Conservation (phyloP, 164 flowering plant genomes). For the Houttuynia cordata region DNA sequence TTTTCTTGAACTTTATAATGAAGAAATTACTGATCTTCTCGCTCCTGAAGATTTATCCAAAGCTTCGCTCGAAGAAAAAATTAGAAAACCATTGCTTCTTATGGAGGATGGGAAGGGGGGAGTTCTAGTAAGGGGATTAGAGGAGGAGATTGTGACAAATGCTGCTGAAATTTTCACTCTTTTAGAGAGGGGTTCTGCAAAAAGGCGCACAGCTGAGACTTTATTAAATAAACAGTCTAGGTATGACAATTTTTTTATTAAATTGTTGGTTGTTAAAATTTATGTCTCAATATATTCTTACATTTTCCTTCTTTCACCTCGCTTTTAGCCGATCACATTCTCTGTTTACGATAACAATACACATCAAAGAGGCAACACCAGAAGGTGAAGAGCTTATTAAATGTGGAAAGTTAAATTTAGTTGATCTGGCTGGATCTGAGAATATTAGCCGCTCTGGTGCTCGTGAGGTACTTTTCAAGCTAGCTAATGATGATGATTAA, state of each 20-base stretch:
- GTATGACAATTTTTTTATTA: slow-evolving; percentile 2
- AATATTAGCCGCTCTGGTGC: slow-evolving; percentile 21
- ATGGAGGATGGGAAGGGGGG: slow-evolving; percentile 28
- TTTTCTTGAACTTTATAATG: slow-evolving; percentile 27
- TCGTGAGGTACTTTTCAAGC: slow-evolving; percentile 15
- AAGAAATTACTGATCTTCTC: slow-evolving; percentile 23
- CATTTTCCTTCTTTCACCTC: no score
- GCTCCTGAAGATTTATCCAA: slow-evolving; percentile 17
- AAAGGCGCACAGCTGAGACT: slow-evolving; percentile 21
- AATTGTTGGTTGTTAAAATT: background rate
- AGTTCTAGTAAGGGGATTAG: slow-evolving; percentile 24
- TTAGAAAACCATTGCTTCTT: slow-evolving; percentile 18
- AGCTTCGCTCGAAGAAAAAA: slow-evolving; percentile 17
- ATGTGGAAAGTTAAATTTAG: slow-evolving; percentile 27
- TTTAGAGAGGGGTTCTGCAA: slow-evolving; percentile 22
- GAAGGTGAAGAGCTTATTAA: slow-evolving; percentile 21
- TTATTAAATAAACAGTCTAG: slow-evolving; percentile 25
- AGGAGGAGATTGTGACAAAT: slow-evolving; percentile 23
- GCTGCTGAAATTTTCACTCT: slow-evolving; percentile 22
- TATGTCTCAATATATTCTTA: background rate
- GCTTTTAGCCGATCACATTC: slow-evolving; percentile 28
- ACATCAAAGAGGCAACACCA: slow-evolving; percentile 15
- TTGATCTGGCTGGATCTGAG: slow-evolving; percentile 26
- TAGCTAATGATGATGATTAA: no score
- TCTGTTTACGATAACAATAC: slow-evolving; percentile 21